Base-by-base conservation (phyloP, 176 grass and related monocot genomes). In the Raddia guianensis region DNA sequence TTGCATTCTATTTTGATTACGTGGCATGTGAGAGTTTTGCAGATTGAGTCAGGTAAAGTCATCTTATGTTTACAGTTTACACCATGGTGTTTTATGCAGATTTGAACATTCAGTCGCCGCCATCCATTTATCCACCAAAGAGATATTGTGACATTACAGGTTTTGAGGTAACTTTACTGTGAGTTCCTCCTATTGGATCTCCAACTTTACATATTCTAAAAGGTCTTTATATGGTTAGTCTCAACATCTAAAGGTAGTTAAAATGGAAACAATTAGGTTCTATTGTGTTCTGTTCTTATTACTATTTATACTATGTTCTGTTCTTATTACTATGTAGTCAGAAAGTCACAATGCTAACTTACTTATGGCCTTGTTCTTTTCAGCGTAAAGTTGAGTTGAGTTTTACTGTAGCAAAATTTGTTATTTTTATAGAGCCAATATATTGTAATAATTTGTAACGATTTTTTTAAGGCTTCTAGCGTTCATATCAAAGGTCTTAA, bases 71-170 rank as follows among this genome's bases (percentile, higher is more conserved):
- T 18, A 77, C 32, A 19, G 12, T 20, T 85, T 18, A 77, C 32
- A 19, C 15, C 19, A 20, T 74, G 52, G n/a, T 43, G 5, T 76
- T 76, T 80, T 83, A 32, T 78, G 72, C 86, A 98, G 92, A 95
- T 91, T 60, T 93, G 76, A 98, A 93, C 78, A 98, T 98, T 15
- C 92, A 98, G 69, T 74, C 92, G 7, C 90, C 95, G n/a, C 95
- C 95, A 70, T 98, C 95, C 14, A 82, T 93, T 82, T 98, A 98
- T 58, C 95, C 95, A 63, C 71, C 92, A 48, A 98, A 98, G 84
- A 98, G 93, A 76, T 98, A 93, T 63, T 98, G 95, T 72, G 95
- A 98, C 57, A 86, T 98, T 33, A 98, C 95, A 77, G 95, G 95
- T 67, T 98, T 93, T 87, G 90, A 95, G 92, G 95, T 98, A 85